phyloP scores from a whole-genome alignment of 345 rosid genomes.

The Pistacia integerrima region DNA sequence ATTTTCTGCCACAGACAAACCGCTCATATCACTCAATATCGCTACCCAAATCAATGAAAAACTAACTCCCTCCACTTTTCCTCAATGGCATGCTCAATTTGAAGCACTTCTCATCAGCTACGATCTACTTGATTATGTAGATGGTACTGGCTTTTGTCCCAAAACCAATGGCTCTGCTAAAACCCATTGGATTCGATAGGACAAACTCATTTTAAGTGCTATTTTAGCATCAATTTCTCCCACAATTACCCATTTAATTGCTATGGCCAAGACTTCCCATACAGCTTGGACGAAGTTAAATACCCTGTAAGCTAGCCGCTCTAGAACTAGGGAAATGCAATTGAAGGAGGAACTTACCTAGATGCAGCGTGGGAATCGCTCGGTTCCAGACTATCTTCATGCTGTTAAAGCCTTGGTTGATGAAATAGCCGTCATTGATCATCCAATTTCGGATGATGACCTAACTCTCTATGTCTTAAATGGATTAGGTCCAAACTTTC shows the following conservation, averaged over 20 bases:
- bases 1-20: neutral
- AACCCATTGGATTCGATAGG: neutral
- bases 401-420: neutral
- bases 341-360: neutral
- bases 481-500: neutral
- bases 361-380: neutral
- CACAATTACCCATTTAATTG: neutral
- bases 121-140: neutral
- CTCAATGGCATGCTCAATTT: too few relatives aligned
- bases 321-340: neutral
- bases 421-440: constrained; percentile 1
- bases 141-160: neutral
- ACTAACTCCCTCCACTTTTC: too few relatives aligned
- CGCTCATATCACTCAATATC: constrained; percentile 4
- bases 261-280: neutral
- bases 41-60: neutral
- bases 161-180: neutral
- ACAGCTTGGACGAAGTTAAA: neutral
- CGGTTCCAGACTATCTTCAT: neutral
- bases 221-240: constrained; percentile 1
- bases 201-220: constrained; percentile 6
- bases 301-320: neutral
- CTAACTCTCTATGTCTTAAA: constrained; percentile 1
- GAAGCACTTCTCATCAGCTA: neutral
- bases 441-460: constrained; percentile 8